Base-by-base conservation (phyloP, 2,329 filamentous ascomycete species). In the Fusarium camptoceras region DNA sequence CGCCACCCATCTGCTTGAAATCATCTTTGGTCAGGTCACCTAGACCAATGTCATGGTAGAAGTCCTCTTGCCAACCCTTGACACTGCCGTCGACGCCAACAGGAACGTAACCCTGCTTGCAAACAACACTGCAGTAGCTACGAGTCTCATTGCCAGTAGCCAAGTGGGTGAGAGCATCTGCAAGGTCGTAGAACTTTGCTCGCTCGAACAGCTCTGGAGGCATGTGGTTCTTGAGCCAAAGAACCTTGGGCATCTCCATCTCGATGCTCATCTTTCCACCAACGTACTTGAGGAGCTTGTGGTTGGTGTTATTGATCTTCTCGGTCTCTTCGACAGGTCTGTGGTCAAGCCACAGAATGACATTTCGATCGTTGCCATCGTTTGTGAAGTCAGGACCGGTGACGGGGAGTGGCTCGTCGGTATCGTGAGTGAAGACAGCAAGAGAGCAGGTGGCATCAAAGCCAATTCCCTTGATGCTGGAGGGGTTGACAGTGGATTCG, bases 141-240 rank as follows among this genome's bases (percentile, higher is more conserved):
- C 96, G 86, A 30, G 91, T 94, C 82, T 98, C 94, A 73, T 91
- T 93, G 22, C 94, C 95, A 11, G 96, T 98, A 34, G 96, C 96
- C 74, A 99, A 85, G 78, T 98, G 94, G 4, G 96, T 98, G 62
- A 99, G 86, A 15, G 94, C 96, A 81, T 99, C 96, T 1, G 91
- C 91, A 76, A 99, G 82, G 77, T 99, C 96, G 80, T 97, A 99
- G 78, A 99, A 99, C 81, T 97, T 98, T 89, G 94, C 98, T 67
- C 91, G 90, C 59, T 91, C 90, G 76, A 98, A 99, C 18, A 96
- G 85, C 75, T 97, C 93, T 58, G 92, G 87, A 4, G 96, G 92
- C 96, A 99, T 98, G 82, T 98, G 89, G 81, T 97, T 97, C 87
- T 98, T 98, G 78, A 99, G 87, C 96, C 96, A 99, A 61, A 98